Evolutionary conservation across 2,329 filamentous ascomycete species (phyloP).

Genomic region (Hypomyces perniciosus): DNA sequence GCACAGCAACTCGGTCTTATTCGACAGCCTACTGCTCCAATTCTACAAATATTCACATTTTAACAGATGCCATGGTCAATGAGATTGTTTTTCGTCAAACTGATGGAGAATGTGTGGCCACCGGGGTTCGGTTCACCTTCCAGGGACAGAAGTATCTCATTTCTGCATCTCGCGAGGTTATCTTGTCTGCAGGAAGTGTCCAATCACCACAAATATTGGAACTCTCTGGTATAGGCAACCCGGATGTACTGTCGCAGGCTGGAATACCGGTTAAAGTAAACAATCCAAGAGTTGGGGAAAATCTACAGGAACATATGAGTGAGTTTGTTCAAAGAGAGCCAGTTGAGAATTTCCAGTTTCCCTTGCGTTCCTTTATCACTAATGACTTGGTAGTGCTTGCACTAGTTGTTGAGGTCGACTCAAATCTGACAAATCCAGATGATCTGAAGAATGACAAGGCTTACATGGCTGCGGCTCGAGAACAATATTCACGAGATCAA

Average conservation of each 20-base stretch:
- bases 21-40: slow-evolving; percentile 39
- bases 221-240: slow-evolving; percentile 52
- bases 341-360: neutral
- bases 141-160: slow-evolving; percentile 33
- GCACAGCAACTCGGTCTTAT: slow-evolving; percentile 42
- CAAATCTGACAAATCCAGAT: slow-evolving; percentile 33
- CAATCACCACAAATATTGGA: slow-evolving; percentile 55
- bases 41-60: slow-evolving; percentile 36
- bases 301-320: slow-evolving; percentile 42
- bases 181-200: slow-evolving; percentile 53
- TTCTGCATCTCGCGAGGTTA: slow-evolving; percentile 43
- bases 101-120: slow-evolving; percentile 18
- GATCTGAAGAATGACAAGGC: slow-evolving; percentile 29
- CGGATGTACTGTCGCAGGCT: slow-evolving; percentile 29
- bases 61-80: slow-evolving; percentile 25
- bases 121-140: slow-evolving; percentile 29
- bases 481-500: slow-evolving; percentile 25
- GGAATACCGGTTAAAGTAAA: slow-evolving; percentile 34
- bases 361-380: slow-evolving; percentile 10
- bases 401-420: slow-evolving; percentile 40
- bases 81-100: slow-evolving; percentile 23
- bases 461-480: slow-evolving; percentile 25
- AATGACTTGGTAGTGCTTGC: slow-evolving; percentile 30
- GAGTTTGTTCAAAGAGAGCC: slow-evolving; percentile 6
- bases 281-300: slow-evolving; percentile 41